Evolutionary conservation across 208 protist species (phyloP).

Genomic region (Trypanosoma melophagium): DNA sequence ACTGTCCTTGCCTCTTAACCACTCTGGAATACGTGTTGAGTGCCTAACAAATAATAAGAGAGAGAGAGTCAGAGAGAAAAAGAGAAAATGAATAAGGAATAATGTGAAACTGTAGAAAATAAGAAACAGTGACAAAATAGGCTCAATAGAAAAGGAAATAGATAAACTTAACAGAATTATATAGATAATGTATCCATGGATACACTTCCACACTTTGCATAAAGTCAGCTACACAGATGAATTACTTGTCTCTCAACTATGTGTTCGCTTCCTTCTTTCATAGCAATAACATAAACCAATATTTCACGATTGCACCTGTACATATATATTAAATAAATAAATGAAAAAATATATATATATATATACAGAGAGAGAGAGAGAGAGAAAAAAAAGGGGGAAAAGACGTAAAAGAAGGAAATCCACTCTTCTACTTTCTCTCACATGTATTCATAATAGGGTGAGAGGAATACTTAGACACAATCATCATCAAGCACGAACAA

Average conservation of each 20-base stretch:
- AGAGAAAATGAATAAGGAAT: slow-evolving; percentile 20
- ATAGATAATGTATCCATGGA: neutral
- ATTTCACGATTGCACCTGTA: neutral
- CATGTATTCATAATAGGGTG: too few relatives aligned
- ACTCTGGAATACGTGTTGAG: slow-evolving; percentile 5
- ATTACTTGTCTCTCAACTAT: too few relatives aligned
- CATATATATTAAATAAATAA: neutral
- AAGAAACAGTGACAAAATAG: too few relatives aligned
- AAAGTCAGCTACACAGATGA: slow-evolving; percentile 7
- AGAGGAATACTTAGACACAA: too few relatives aligned
- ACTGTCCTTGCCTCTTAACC: neutral
- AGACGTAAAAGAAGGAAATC: slow-evolving; percentile 20
- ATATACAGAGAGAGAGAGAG: slow-evolving; percentile 18
- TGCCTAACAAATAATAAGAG: neutral
- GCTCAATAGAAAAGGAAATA: too few relatives aligned
- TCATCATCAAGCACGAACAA: too few relatives aligned
- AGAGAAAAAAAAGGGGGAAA: slow-evolving; percentile 21
- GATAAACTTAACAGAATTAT: too few relatives aligned
- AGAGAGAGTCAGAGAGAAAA: slow-evolving; percentile 16
- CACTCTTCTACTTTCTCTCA: neutral
- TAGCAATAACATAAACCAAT: neutral
- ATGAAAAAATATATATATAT: slow-evolving; percentile 12
- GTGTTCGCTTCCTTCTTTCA: too few relatives aligned
- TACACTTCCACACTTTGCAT: neutral
- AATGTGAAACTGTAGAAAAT: neutral